phyloP scores from a whole-genome alignment of 2,329 filamentous ascomycete species.

The Nakataea oryzae region DNA sequence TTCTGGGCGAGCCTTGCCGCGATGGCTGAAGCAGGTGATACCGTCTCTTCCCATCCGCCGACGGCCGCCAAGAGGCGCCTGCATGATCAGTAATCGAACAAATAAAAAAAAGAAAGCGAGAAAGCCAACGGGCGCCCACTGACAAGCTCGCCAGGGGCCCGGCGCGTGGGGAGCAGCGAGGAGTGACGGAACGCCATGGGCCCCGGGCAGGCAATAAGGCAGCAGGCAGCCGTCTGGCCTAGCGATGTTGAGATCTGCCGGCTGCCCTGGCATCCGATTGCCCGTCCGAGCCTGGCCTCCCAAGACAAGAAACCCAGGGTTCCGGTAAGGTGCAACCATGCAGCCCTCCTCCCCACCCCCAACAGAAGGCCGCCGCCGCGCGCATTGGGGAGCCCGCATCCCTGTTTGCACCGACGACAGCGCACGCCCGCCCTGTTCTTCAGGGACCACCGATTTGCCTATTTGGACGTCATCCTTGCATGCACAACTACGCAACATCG shows the following conservation, averaged over 20 bases:
- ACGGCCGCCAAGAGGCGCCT: background rate
- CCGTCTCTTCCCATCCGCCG: background rate
- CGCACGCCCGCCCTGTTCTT: background rate
- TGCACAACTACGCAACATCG: background rate
- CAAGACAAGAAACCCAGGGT: background rate
- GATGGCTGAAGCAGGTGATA: background rate
- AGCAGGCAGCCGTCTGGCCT: background rate
- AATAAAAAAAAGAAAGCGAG: background rate
- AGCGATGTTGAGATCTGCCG: background rate
- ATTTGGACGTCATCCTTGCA: no score
- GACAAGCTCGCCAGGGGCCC: no score
- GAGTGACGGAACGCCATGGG: background rate
- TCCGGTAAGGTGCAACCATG: background rate
- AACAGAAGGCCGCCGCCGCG: background rate
- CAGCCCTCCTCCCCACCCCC: no score
- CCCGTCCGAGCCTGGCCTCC: background rate
- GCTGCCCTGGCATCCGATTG: background rate
- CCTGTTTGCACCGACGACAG: background rate
- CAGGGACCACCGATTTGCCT: background rate
- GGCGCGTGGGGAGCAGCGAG: background rate
- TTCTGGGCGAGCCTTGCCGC: background rate
- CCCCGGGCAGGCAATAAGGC: background rate
- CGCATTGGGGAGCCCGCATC: no score
- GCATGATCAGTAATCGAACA: background rate
- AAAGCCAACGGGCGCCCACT: background rate